Base-by-base conservation (phyloP, 1,139 yeast genomes). In the Pichia sp. region DNA sequence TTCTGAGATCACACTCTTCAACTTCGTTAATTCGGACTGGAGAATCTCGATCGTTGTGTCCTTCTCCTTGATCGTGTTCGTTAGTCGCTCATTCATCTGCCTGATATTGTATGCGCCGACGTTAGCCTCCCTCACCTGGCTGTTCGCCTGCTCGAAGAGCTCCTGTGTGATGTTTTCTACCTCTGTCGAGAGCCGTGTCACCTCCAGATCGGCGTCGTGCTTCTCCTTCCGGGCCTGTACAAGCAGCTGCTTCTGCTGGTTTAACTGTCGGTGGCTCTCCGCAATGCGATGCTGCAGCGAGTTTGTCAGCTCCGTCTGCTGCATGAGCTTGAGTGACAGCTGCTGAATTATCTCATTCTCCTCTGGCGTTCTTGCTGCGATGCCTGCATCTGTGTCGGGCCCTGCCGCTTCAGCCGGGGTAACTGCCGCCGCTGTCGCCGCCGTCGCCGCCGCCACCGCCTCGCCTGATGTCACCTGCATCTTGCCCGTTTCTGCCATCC, bases 161-260 rank as follows among this genome's bases (percentile, higher is more conserved):
- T 90, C 81, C 2, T 84, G 89, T 1, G 90, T 80, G 53, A 89
- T 73, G 48, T 88, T 95, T 66, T 87, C 93, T 33, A 88, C 86
- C 67, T 89, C 96, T 20, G 76, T 79, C 56, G 83, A 78, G 49
- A 89, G 70, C 75, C 73, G 50, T 8, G 49, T 43, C 1, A 54
- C 56, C 31, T 59, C 61, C 3, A 81, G 84, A 60, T 85, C 85
- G 17, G 74, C 72, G 59, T 85, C 87, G 0, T 55, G 42, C 38
- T 58, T 53, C 47, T 58, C 59, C 20, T 41, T 38, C 5, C 58
- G 52, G n/a, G 61, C 54, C n/a, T 51, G 53, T 4, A 53, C 40
- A 2, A 58, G 44, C 9, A 56, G 40, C 29, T 50, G 53, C 10
- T 54, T 53, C 31, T 55, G 77, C 14, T 64, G 63, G 16, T 63